Conservation (phyloP, 306 rosid species). For the Ceratonia siliqua region DNA sequence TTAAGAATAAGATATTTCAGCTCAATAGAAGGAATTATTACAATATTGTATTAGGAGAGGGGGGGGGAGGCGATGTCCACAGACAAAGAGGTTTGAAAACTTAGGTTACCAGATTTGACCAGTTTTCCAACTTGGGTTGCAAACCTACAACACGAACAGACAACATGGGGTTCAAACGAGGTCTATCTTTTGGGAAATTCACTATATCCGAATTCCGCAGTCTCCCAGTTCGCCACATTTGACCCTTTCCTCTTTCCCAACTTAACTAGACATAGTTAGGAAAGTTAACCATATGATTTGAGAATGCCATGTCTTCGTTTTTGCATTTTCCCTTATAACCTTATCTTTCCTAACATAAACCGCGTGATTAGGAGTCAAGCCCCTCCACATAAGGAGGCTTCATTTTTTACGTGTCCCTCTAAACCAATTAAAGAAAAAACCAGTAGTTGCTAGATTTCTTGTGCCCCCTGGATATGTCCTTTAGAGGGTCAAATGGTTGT, state of each 20-base stretch:
- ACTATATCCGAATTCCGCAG: conserved; percentile 5
- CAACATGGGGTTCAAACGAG: conserved; percentile 46
- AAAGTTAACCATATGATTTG: neutral
- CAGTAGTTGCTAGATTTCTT: neutral
- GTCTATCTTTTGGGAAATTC: conserved; percentile 25
- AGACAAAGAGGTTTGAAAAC: conserved; percentile 28
- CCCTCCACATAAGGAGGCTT: too few relatives aligned
- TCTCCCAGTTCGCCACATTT: conserved; percentile 18
- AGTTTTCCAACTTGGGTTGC: conserved; percentile 40
- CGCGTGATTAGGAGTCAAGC: too few relatives aligned
- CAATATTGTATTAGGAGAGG: neutral
- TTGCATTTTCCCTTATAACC: too few relatives aligned
- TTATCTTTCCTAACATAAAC: too few relatives aligned
- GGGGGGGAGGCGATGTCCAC: conserved; percentile 18
- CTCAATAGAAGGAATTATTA: neutral
- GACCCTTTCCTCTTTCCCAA: conserved; percentile 25
- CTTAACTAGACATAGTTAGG: neutral
- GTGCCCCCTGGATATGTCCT: conserved; percentile 1
- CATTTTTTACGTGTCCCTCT: too few relatives aligned
- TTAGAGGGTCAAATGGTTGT: conserved; percentile 33
- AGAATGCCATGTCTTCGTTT: neutral
- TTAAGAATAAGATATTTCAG: neutral
- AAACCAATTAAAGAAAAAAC: too few relatives aligned
- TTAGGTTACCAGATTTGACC: conserved; percentile 37
- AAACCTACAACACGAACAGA: conserved; percentile 37